Evolutionary conservation across 2,329 filamentous ascomycete species (phyloP).

Genomic region (Neonectria ditissima): DNA sequence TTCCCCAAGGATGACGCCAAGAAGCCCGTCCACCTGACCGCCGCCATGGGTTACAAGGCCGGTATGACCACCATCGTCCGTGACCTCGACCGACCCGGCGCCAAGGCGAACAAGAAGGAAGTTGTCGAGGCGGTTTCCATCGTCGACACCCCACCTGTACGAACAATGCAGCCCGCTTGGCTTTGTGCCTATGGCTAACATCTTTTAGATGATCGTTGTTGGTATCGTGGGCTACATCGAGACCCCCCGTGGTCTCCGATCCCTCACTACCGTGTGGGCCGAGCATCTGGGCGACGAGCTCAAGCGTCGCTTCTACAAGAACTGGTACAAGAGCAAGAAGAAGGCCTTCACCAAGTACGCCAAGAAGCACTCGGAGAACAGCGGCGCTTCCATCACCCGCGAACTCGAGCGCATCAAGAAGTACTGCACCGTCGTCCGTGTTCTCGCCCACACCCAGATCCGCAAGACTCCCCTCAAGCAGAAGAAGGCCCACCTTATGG

Average conservation of each 20-base stretch:
- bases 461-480: slow-evolving; percentile 99
- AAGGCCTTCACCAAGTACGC: slow-evolving; percentile 99
- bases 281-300: slow-evolving; percentile 99
- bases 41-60: slow-evolving; percentile 99
- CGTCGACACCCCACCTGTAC: slow-evolving; percentile 95
- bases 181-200: slow-evolving; percentile 79
- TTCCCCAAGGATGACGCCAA: slow-evolving; percentile 99
- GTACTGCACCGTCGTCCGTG: slow-evolving; percentile 99
- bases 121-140: slow-evolving; percentile 89
- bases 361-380: slow-evolving; percentile 99
- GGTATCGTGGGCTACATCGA: slow-evolving; percentile 99
- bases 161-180: slow-evolving; percentile 86
- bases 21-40: slow-evolving; percentile 99
- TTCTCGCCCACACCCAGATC: slow-evolving; percentile 99
- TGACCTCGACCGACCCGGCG: slow-evolving; percentile 98
- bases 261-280: slow-evolving; percentile 99
- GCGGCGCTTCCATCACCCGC: slow-evolving; percentile 89
- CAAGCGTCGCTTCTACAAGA: slow-evolving; percentile 99
- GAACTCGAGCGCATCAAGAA: slow-evolving; percentile 99
- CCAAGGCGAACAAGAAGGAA: slow-evolving; percentile 99
- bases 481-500: slow-evolving; percentile 99
- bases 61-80: slow-evolving; percentile 99
- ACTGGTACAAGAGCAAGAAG: slow-evolving; percentile 99
- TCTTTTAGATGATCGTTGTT: slow-evolving; percentile 96
- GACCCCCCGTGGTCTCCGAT: slow-evolving; percentile 98